Evolutionary conservation across 345 rosid genomes (phyloP).

Genomic region (Eucalyptus fibrosa): DNA sequence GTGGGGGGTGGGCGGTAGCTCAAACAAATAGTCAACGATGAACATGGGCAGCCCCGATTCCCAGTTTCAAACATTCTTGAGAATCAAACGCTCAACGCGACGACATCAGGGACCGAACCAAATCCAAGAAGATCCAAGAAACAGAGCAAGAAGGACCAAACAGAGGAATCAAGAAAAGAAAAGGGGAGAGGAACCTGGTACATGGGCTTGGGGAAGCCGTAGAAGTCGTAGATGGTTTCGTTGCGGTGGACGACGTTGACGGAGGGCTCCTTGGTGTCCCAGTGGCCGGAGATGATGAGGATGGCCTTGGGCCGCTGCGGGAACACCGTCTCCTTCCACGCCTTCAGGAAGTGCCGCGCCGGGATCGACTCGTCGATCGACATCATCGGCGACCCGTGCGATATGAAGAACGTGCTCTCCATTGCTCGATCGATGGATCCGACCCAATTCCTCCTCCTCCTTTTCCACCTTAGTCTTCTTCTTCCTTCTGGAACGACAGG

Average conservation of each 20-base stretch:
- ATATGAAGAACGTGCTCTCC: constrained; percentile 51
- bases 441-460: neutral
- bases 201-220: constrained; percentile 64
- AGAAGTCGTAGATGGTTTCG: constrained; percentile 76
- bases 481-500: neutral
- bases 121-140: neutral
- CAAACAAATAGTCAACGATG: neutral
- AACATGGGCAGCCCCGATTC: neutral
- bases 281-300: constrained; percentile 71
- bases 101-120: neutral
- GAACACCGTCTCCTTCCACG: constrained; percentile 38
- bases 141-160: neutral
- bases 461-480: no score
- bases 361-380: constrained; percentile 54
- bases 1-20: neutral
- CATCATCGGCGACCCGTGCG: constrained; percentile 80
- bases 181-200: constrained; percentile 28
- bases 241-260: constrained; percentile 46
- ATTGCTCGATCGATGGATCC: neutral
- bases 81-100: neutral
- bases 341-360: constrained; percentile 59
- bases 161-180: neutral
- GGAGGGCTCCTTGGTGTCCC: constrained; percentile 66
- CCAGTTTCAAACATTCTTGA: neutral
- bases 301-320: constrained; percentile 50